A percentile compares a stretch with the other conserved stretches of the same genome.
Conservation (phyloP, 1,284 basidiomycete genomes). For the Cutaneotrichosporon daszewskae region DNA sequence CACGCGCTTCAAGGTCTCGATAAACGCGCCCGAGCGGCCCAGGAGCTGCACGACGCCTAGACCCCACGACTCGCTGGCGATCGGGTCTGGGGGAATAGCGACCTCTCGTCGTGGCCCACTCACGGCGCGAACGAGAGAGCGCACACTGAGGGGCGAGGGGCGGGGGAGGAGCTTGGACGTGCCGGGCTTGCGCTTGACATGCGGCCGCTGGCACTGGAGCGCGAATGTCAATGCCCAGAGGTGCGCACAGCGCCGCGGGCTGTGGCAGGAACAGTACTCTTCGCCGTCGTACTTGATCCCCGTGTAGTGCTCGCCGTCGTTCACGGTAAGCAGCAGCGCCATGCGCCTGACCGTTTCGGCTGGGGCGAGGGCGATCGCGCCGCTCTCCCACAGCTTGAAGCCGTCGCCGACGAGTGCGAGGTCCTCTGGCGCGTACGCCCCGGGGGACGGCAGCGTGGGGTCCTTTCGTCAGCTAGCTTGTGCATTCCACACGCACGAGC, state of each 20-base stretch:
- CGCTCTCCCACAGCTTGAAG: background rate
- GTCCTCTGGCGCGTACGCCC: background rate
- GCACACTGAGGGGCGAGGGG: background rate
- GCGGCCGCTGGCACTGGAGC: background rate
- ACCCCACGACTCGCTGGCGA: background rate
- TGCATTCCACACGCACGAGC: too few species aligned
- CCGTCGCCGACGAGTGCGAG: background rate
- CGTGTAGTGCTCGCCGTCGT: background rate
- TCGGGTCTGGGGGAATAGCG: too few species aligned
- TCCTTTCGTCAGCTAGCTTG: too few species aligned
- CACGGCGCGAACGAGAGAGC: too few species aligned
- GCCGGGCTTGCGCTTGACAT: background rate
- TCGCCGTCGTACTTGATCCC: constrained; percentile 1
- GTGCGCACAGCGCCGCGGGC: constrained; percentile 3
- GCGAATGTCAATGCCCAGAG: constrained; percentile 1
- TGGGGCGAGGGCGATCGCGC: background rate
- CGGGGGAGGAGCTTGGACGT: background rate
- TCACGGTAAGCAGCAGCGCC: background rate
- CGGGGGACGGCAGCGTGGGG: too few species aligned
- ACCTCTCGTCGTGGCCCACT: too few species aligned
- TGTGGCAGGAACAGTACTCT: constrained; percentile 2
- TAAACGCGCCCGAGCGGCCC: background rate
- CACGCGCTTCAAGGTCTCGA: background rate
- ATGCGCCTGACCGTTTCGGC: background rate
- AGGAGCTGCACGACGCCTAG: constrained; percentile 1